Evolutionary conservation across 768 basidiomycete species (phyloP), one percentile per base, ranked within the genome.

Genomic region (Termitomyces sp.): DNA sequence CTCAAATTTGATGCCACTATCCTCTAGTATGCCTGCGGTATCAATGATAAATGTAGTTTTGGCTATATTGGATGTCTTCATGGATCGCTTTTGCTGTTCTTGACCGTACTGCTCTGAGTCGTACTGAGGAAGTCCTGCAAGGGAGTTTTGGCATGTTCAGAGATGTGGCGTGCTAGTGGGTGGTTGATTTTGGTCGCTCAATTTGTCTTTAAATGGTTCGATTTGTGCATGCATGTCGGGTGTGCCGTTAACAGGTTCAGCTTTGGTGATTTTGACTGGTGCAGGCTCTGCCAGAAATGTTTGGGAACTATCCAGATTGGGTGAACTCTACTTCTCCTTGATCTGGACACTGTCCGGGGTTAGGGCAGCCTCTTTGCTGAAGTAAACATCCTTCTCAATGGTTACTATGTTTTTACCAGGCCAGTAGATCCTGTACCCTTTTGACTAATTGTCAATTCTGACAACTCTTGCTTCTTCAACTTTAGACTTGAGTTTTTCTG

Each of bases 321-420:
- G 33, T 33, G 9, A 33, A 33, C 33, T 7, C 33, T 6, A 33
- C 33, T 33, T 1, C 33, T 7, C 27, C 27, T 27, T 4, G 4
- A 27, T 27, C 27, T 27, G 27, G 27, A 27, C 27, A 27, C 4
- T 27, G 27, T 27, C 27, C 4, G 27, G 27, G 27, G 4, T 27
- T 15, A 37, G 36, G 15, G 36, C 36, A 37, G 36, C 63, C n/a
- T 66, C 45, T 44, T 61, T 60, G 50, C 68, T 63, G 56, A 68
- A 67, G n/a, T 56, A 47, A 16, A 69, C 58, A 56, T 73, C 65
- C 33, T 64, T 34, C 52, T 74, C 72, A 34, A 70, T 61, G 13
- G 65, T 66, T 2, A 74, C 63, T 15, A 12, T 49, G 1, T 59
- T 44, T 37, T 70, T 67, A 3, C 27, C 27, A 27, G 27, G 27